Conservation (phyloP, 2,329 filamentous ascomycete genomes). For the Colletotrichum costaricense region DNA sequence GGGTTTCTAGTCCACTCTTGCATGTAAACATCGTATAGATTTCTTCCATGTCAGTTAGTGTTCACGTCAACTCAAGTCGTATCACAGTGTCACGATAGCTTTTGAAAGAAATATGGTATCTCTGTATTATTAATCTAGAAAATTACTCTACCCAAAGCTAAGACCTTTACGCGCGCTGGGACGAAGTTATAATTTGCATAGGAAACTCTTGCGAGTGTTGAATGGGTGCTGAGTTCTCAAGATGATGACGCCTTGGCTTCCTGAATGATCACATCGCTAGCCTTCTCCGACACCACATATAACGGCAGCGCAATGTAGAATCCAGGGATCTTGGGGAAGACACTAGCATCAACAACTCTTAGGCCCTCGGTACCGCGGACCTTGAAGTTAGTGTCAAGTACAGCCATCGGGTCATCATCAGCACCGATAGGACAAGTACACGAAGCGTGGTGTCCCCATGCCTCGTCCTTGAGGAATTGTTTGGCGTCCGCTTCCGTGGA, state of each 20-base stretch:
- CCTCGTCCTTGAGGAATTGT: constrained; percentile 24
- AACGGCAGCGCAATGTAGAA: constrained; percentile 59
- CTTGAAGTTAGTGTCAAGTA: constrained; percentile 67
- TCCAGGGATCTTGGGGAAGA: constrained; percentile 50
- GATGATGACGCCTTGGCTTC: background rate
- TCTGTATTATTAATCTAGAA: background rate
- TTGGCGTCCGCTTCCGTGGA: constrained; percentile 8
- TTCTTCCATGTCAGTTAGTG: too few relatives aligned
- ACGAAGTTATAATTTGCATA: background rate
- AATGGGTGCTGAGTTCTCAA: background rate
- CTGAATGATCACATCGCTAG: constrained; percentile 48
- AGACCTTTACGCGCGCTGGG: too few relatives aligned
- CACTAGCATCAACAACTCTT: constrained; percentile 71
- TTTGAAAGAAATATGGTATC: too few relatives aligned
- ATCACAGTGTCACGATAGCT: too few relatives aligned
- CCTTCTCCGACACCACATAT: constrained; percentile 71
- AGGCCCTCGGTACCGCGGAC: constrained; percentile 66
- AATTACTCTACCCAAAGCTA: background rate
- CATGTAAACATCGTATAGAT: too few relatives aligned
- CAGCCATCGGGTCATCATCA: constrained; percentile 65
- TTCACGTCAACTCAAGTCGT: too few relatives aligned
- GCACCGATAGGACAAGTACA: constrained; percentile 68
- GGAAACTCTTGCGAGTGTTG: background rate
- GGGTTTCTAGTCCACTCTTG: rapidly evolving
- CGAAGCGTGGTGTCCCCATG: constrained; percentile 68